Percentiles rank a stretch among this genome's conserved stretches.
phyloP scores from a whole-genome alignment of 306 rosid genomes.

The Pachyrhizus erosus region DNA sequence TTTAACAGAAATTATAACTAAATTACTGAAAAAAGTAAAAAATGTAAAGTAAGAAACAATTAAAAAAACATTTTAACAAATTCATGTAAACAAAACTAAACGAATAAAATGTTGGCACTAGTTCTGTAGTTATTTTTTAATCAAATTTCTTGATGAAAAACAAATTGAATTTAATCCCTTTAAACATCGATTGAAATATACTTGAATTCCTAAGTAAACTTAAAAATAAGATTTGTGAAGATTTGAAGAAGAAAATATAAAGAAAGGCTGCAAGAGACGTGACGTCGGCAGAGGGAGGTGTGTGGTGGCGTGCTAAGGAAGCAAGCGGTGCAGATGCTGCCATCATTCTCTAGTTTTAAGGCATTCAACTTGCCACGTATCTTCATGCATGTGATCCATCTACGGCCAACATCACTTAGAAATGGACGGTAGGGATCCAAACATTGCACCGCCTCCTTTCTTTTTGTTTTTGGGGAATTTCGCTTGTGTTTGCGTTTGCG shows the following conservation, averaged over 20 bases:
- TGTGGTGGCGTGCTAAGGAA: background rate
- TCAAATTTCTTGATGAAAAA: background rate
- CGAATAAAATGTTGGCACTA: too few relatives aligned
- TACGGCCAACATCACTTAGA: slow-evolving; percentile 9
- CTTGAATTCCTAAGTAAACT: background rate
- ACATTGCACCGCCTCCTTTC: background rate
- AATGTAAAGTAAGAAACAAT: too few relatives aligned
- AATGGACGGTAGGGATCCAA: slow-evolving; percentile 40
- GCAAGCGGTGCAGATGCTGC: too few relatives aligned
- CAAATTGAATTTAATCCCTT: background rate
- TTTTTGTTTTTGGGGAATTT: background rate
- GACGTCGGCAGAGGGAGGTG: background rate
- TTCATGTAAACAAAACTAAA: too few relatives aligned
- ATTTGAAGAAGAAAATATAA: background rate
- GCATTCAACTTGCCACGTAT: background rate
- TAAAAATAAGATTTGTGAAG: background rate
- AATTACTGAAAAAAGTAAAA: too few relatives aligned
- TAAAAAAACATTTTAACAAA: too few relatives aligned
- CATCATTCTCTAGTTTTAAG: too few relatives aligned
- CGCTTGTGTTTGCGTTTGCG: slow-evolving; percentile 33
- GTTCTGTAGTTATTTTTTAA: too few relatives aligned
- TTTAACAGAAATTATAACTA: too few relatives aligned
- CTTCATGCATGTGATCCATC: background rate
- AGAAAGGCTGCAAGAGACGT: background rate
- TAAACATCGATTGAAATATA: background rate